phyloP scores from a whole-genome alignment of 208 protist species.

The Lotmaria passim region DNA sequence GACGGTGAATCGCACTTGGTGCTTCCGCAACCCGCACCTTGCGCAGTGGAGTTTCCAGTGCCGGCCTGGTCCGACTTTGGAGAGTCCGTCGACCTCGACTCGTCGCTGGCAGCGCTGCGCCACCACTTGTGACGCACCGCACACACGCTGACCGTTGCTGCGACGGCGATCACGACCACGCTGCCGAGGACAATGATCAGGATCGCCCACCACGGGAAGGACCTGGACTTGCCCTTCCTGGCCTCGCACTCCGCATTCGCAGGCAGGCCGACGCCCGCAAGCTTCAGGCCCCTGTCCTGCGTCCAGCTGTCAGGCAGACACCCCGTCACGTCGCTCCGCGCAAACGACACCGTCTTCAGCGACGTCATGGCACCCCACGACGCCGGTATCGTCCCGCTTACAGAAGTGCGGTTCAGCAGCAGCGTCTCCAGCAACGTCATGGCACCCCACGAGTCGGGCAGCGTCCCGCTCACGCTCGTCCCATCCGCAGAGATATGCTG shows the following conservation, averaged over 20 bases:
- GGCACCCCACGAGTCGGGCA: background rate
- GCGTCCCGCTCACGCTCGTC: background rate
- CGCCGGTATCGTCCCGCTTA: background rate
- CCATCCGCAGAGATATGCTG: background rate
- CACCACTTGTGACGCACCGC: background rate
- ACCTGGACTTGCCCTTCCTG: background rate
- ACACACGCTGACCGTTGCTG: background rate
- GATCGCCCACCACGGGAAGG: conserved; percentile 19
- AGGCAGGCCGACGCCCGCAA: background rate
- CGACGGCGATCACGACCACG: background rate
- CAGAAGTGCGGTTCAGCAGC: background rate
- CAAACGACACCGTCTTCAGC: background rate
- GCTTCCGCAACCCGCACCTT: no score
- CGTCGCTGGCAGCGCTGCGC: no score
- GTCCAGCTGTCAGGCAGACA: background rate
- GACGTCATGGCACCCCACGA: background rate
- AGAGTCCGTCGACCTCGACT: no score
- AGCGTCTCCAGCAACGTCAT: background rate
- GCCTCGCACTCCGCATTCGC: background rate
- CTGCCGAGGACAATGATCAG: conserved; percentile 12
- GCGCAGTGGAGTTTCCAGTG: no score
- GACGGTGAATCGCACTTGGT: no score
- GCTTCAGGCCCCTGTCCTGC: background rate
- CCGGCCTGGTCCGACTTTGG: no score
- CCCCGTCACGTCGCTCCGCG: background rate